Conservation (phyloP, 129 eudicot genomes). For the Solidago caesia region DNA sequence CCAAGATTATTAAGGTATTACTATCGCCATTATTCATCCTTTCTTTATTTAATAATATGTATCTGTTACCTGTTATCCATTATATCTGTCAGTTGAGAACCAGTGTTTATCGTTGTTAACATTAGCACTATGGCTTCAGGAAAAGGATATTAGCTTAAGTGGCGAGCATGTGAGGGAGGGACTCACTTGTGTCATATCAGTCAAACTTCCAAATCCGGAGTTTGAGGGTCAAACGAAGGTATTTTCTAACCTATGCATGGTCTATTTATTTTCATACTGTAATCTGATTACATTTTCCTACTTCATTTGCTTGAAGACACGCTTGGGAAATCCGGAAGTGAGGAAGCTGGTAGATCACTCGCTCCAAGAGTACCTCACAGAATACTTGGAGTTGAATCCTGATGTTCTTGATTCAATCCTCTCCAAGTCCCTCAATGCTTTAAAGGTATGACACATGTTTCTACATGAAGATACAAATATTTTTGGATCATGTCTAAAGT, state of each 20-base stretch:
- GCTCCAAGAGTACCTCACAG: slow-evolving; percentile 82
- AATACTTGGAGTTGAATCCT: slow-evolving; percentile 94
- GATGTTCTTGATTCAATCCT: slow-evolving; percentile 83
- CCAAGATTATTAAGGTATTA: slow-evolving; percentile 76
- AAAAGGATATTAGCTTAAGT: slow-evolving; percentile 79
- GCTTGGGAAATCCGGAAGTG: slow-evolving; percentile 98
- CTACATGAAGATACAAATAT: background rate
- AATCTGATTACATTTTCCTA: slow-evolving; percentile 15
- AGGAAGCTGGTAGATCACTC: slow-evolving; percentile 81
- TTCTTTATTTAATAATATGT: background rate
- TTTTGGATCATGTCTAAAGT: background rate
- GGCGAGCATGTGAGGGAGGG: slow-evolving; percentile 99
- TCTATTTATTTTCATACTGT: background rate
- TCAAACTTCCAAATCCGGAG: slow-evolving; percentile 95
- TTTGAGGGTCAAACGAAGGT: slow-evolving; percentile 99
- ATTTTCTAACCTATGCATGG: background rate
- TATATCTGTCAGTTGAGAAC: background rate
- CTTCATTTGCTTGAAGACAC: slow-evolving; percentile 50
- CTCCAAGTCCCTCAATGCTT: slow-evolving; percentile 85
- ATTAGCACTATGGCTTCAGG: slow-evolving; percentile 45
- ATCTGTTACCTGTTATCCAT: background rate
- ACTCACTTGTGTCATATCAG: slow-evolving; percentile 86
- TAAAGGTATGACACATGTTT: slow-evolving; percentile 52
- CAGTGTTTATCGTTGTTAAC: slow-evolving; percentile 1
- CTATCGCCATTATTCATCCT: background rate